Evolutionary conservation across 1,284 basidiomycete genomes (phyloP), one percentile per base, ranked within the genome.

Genomic region (Pascua sp.): DNA sequence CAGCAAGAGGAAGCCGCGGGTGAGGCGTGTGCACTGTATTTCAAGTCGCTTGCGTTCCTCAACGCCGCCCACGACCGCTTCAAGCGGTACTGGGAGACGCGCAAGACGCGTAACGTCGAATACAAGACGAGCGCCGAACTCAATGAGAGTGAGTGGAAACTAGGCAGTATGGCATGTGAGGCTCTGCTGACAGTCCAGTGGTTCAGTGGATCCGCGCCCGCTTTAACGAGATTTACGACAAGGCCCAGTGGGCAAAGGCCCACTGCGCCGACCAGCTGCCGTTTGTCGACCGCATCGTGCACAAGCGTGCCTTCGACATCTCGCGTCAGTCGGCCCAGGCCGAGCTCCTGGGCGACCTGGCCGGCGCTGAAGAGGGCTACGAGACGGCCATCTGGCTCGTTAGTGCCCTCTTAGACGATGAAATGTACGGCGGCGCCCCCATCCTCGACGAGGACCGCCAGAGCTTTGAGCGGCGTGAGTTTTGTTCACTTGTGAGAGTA

Each of bases 371-470:
- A 78, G 87, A 89, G 69, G 82, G 94, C 41, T 98, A 98, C 77
- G 94, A 97, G 71, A 91, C 91, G 61, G 91, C 92, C 0, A 77
- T 96, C 16, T 95, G 91, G 88, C 89, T 94, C 71, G 80, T 98
- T 32, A 89, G 90, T 64, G 89, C 91, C 0, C 81, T 98, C 7
- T 86, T 95, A 68, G 95, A 98, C 71, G 90, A 94, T 60, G 82
- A 89, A 4, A 81, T 97, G 66, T 89, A 93, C 69, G 86, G 84
- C 5, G 88, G 85, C 12, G 90, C 89, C 63, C 85, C 86, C 1
- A 89, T 90, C 71, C 83, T 86, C 80, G 89, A 91, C 47, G 90
- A 92, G 66, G 92, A 95, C 71, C 82, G 86, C 40, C 81, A 81
- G 32, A 89, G 87, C 4, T 89, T 94, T 55, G 84, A 86, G 47